A percentile compares a stretch with the other conserved stretches of the same genome.
phyloP scores from a whole-genome alignment of 352 stramenopile genomes.

The Peronosclerospora sorghi region DNA sequence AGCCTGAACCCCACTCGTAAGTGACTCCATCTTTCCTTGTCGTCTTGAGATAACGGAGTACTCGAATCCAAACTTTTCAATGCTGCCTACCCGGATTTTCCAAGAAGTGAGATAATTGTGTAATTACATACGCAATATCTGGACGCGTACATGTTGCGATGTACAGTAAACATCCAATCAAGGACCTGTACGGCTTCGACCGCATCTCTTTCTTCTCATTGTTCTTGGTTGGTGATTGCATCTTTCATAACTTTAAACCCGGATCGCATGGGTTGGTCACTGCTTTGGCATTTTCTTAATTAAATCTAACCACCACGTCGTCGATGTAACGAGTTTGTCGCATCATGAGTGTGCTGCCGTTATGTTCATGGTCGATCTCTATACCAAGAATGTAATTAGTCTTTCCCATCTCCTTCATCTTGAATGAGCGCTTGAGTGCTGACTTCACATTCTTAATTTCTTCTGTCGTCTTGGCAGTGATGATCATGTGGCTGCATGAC shows the following conservation, averaged over 20 bases:
- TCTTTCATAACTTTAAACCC: background rate
- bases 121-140: background rate
- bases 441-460: background rate
- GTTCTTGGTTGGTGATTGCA: background rate
- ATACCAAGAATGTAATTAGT: background rate
- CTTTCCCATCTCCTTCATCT: background rate
- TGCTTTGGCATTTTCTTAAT: background rate
- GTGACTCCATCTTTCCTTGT: background rate
- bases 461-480: background rate
- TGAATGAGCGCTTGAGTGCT: background rate
- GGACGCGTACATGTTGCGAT: no score
- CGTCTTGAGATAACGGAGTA: background rate
- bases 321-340: constrained; percentile 1
- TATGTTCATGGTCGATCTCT: background rate
- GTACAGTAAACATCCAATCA: no score
- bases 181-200: no score
- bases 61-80: background rate
- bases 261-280: background rate
- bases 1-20: background rate
- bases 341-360: no score
- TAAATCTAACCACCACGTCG: constrained; percentile 1
- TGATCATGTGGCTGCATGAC: no score
- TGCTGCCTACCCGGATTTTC: background rate
- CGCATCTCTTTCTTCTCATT: background rate
- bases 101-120: background rate